Evolutionary conservation across 768 basidiomycete genomes (phyloP).

Genomic region (Phylloporus arenicola): DNA sequence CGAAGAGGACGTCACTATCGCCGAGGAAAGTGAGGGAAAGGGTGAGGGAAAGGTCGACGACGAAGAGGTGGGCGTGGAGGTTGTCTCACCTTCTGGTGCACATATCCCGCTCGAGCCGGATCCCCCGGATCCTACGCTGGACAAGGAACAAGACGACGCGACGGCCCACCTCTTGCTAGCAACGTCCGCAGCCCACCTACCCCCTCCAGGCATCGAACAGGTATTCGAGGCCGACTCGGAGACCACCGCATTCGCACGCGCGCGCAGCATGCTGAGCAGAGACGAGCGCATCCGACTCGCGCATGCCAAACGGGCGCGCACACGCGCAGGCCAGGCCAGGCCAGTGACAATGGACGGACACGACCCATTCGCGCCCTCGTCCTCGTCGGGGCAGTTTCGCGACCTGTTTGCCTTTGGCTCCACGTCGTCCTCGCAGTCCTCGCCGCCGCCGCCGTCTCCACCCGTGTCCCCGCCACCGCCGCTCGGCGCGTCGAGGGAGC

Average conservation of each 20-base stretch:
- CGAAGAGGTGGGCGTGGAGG: not conserved
- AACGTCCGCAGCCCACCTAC: constrained; percentile 49
- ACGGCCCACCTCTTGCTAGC: constrained; percentile 49
- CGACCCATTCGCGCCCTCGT: not conserved
- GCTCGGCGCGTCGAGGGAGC: constrained; percentile 27
- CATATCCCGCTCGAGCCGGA: not conserved
- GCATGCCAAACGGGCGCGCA: constrained; percentile 31
- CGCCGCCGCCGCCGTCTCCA: not conserved
- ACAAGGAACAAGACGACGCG: constrained; percentile 38
- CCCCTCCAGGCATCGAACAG: constrained; percentile 67
- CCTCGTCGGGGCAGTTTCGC: not conserved
- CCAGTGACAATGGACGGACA: not conserved
- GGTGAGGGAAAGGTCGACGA: not conserved
- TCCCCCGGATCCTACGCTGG: not conserved
- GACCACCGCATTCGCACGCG: constrained; percentile 40
- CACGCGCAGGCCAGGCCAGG: not conserved
- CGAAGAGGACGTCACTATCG: constrained; percentile 34
- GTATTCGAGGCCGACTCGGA: constrained; percentile 70
- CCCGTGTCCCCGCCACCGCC: not conserved
- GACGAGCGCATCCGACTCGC: constrained; percentile 67
- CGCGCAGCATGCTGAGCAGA: constrained; percentile 60
- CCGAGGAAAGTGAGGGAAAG: not conserved
- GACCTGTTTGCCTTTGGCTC: not conserved
- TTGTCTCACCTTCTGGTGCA: not conserved
- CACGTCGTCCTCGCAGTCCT: not conserved